Evolutionary conservation across 139 green algal genomes (phyloP).

Genomic region (Marvania coccoides): DNA sequence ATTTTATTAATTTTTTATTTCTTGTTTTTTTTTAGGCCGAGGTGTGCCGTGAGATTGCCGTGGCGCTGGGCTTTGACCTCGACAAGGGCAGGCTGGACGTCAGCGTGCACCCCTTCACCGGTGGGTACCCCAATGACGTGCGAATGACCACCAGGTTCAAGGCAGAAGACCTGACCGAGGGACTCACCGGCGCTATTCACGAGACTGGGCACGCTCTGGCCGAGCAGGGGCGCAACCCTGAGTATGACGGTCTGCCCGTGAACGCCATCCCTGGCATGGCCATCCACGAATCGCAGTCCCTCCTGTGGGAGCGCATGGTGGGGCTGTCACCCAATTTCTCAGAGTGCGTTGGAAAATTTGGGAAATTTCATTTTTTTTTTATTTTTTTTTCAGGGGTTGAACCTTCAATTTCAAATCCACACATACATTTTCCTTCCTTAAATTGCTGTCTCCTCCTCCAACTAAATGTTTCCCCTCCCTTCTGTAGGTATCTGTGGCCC

Average conservation of each 20-base stretch:
- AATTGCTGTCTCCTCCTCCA: not conserved
- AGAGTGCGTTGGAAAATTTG: no score
- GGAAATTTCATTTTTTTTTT: no score
- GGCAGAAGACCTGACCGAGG: slow-evolving; percentile 62
- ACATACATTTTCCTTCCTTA: not conserved
- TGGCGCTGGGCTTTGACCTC: slow-evolving; percentile 73
- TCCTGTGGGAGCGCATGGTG: slow-evolving; percentile 91
- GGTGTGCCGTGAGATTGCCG: slow-evolving; percentile 40
- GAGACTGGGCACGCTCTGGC: slow-evolving; percentile 83
- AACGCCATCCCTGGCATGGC: slow-evolving; percentile 58
- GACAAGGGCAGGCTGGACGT: slow-evolving; percentile 72
- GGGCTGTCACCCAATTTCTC: slow-evolving; percentile 55
- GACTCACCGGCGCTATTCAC: slow-evolving; percentile 60
- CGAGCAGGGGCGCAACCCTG: slow-evolving; percentile 79
- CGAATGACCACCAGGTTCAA: slow-evolving; percentile 92
- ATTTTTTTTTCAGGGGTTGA: not conserved
- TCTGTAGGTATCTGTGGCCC: slow-evolving; percentile 48
- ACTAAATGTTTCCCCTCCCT: not conserved
- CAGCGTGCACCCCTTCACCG: slow-evolving; percentile 75
- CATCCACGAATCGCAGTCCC: slow-evolving; percentile 78
- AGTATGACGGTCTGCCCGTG: slow-evolving; percentile 69
- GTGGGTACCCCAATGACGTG: slow-evolving; percentile 73
- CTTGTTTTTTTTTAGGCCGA: no score
- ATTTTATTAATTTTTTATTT: slow-evolving; percentile 19
- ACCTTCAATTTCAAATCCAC: not conserved